Evolutionary conservation across 768 basidiomycete species (phyloP).

Genomic region (Pleurotus salmoneostramineus): DNA sequence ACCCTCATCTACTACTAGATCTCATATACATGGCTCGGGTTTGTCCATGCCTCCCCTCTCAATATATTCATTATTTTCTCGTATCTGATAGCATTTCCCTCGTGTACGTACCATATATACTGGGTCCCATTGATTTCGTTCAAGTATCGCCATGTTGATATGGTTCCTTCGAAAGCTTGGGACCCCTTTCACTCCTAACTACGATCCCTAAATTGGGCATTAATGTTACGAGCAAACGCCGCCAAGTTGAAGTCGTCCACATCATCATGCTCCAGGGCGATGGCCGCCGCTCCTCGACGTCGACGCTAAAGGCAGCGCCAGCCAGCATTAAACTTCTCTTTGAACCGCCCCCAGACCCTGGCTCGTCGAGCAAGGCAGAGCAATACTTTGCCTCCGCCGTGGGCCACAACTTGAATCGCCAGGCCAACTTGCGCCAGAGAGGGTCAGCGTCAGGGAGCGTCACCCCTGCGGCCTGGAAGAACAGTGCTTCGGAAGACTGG

Average conservation of each 20-base stretch:
- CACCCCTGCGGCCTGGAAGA: background rate
- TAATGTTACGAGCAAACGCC: background rate
- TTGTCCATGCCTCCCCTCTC: too few species aligned
- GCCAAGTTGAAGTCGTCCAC: background rate
- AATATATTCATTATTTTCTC: too few species aligned
- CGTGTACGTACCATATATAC: too few species aligned
- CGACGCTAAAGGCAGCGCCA: background rate
- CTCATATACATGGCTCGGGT: too few species aligned
- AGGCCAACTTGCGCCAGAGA: constrained; percentile 1
- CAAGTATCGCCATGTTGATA: too few species aligned
- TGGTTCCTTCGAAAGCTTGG: too few species aligned
- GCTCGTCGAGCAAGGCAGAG: background rate
- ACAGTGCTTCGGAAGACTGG: background rate
- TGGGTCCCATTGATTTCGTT: too few species aligned
- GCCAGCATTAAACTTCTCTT: constrained; percentile 1
- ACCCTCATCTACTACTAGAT: too few species aligned
- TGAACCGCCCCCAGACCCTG: background rate
- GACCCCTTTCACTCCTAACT: too few species aligned
- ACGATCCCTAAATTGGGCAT: background rate
- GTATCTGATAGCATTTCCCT: too few species aligned
- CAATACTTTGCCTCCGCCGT: background rate
- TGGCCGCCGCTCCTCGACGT: background rate
- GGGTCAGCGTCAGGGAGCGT: constrained; percentile 3
- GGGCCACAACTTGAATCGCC: background rate
- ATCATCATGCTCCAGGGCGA: background rate